Evolutionary conservation across 371 early-diverging fungal species (phyloP).

Genomic region (Dentiscutata heterogama): DNA sequence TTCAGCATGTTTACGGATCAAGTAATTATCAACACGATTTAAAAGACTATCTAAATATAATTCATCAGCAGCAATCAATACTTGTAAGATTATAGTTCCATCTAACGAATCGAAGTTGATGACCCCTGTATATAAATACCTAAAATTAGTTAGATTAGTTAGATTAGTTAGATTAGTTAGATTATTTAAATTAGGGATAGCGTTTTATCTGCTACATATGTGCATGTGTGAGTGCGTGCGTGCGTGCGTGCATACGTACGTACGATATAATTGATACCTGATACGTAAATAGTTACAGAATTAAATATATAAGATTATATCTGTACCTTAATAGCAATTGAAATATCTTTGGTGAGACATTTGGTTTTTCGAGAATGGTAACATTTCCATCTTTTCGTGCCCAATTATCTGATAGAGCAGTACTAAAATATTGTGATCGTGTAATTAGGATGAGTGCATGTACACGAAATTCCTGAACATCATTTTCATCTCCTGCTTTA

Average conservation of each 20-base stretch:
- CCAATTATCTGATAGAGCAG: slow-evolving; percentile 39
- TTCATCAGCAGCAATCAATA: slow-evolving; percentile 11
- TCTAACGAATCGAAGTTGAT: background rate
- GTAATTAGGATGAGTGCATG: slow-evolving; percentile 19
- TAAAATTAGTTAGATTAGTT: background rate
- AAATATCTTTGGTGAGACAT: slow-evolving; percentile 4
- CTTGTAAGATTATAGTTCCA: background rate
- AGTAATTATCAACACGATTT: background rate
- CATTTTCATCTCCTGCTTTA: slow-evolving; percentile 12
- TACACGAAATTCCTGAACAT: background rate
- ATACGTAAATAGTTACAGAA: too few species aligned
- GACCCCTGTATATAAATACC: slow-evolving; percentile 12
- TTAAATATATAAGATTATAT: background rate
- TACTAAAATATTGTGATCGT: slow-evolving; percentile 27
- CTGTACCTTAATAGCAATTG: background rate
- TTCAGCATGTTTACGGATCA: background rate
- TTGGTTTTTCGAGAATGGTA: slow-evolving; percentile 9
- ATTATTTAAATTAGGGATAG: too few species aligned
- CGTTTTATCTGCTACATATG: too few species aligned
- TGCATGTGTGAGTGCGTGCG: too few species aligned
- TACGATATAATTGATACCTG: too few species aligned
- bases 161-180: too few species aligned
- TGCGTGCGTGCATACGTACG: too few species aligned
- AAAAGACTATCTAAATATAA: background rate
- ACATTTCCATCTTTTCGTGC: background rate